Evolutionary conservation across 306 rosid species (phyloP).

Genomic region (Rosa lucieae): DNA sequence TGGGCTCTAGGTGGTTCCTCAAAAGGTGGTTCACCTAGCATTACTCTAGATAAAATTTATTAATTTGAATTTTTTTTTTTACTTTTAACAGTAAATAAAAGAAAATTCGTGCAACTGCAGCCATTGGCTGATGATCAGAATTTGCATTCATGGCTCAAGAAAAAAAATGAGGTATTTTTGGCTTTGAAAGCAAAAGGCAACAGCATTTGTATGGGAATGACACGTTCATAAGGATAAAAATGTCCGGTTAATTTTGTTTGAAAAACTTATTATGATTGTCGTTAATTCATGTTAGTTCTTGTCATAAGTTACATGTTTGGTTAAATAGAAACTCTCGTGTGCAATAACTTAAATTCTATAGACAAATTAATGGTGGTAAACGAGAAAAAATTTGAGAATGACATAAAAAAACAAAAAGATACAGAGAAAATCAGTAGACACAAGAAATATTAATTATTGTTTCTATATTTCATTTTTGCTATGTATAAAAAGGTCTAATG

Average conservation of each 20-base stretch:
- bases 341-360: neutral
- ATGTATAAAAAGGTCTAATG: neutral
- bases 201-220: too few species aligned
- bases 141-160: neutral
- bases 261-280: too few species aligned
- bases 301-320: too few species aligned
- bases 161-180: neutral
- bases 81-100: neutral
- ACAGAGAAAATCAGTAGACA: neutral
- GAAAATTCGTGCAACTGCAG: neutral
- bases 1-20: too few species aligned
- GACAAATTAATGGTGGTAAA: too few species aligned
- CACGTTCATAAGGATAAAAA: too few species aligned
- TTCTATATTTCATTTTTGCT: neutral
- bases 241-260: too few species aligned
- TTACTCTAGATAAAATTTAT: neutral
- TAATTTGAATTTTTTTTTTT: neutral
- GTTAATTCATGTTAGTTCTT: too few species aligned
- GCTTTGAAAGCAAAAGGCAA: neutral
- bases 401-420: too few species aligned
- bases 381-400: too few species aligned
- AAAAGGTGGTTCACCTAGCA: too few species aligned
- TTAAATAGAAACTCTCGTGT: too few species aligned
- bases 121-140: neutral
- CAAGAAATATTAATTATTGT: neutral